A percentile compares a stretch with the other conserved stretches of the same genome.
Evolutionary conservation across 352 stramenopile species (phyloP).

Genomic region (Phytophthora fragariae): DNA sequence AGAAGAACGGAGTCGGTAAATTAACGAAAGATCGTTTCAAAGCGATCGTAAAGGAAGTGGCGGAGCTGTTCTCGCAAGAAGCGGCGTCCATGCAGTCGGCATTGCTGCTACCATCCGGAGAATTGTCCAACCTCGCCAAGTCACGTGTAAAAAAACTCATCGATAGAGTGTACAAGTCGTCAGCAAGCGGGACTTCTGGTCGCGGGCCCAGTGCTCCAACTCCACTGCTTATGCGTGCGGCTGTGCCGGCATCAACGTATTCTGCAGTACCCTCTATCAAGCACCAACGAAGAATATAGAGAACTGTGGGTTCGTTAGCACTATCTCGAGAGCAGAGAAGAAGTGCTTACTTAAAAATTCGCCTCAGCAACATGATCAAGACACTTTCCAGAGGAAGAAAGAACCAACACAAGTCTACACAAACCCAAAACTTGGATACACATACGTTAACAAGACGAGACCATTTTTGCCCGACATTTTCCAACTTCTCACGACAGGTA

Average conservation of each 20-base stretch:
- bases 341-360: neutral
- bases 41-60: slow-evolving; percentile 76
- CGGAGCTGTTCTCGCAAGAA: slow-evolving; percentile 65
- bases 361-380: neutral
- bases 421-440: slow-evolving; percentile 23
- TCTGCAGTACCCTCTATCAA: slow-evolving; percentile 52
- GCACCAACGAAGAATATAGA: slow-evolving; percentile 41
- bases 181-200: slow-evolving; percentile 17
- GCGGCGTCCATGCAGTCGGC: slow-evolving; percentile 66
- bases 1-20: slow-evolving; percentile 47
- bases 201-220: slow-evolving; percentile 7
- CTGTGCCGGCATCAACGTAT: slow-evolving; percentile 42
- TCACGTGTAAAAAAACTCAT: slow-evolving; percentile 76
- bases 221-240: slow-evolving; percentile 25
- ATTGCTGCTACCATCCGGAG: slow-evolving; percentile 43
- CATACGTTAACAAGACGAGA: slow-evolving; percentile 18
- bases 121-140: slow-evolving; percentile 70
- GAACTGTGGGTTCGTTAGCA: neutral
- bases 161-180: slow-evolving; percentile 71
- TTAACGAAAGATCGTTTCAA: slow-evolving; percentile 86
- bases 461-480: slow-evolving; percentile 17
- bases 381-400: slow-evolving; percentile 27
- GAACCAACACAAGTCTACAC: slow-evolving; percentile 1
- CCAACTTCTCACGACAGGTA: slow-evolving; percentile 36
- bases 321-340: slow-evolving; percentile 18